phyloP scores from a whole-genome alignment of 2,329 filamentous ascomycete species.

The Nigrograna mackinnonii region DNA sequence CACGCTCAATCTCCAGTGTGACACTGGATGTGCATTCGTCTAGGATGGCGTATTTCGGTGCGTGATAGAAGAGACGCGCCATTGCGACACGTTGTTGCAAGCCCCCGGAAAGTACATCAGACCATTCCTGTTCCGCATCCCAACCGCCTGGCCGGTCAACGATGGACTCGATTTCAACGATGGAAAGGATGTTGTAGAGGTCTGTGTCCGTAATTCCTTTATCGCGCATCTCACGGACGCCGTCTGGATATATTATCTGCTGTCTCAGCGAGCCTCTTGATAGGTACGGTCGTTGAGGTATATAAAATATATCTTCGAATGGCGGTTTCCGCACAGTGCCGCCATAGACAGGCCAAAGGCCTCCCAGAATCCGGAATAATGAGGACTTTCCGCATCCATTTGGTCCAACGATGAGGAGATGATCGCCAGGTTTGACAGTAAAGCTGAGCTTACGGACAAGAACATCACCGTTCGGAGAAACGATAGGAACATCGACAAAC shows the following conservation, averaged over 20 bases:
- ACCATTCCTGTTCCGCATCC: conserved; percentile 96
- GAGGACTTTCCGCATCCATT: conserved; percentile 98
- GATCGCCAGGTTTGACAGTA: conserved; percentile 81
- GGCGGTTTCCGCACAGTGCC: conserved; percentile 90
- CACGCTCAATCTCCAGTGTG: conserved; percentile 90
- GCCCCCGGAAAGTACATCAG: conserved; percentile 88
- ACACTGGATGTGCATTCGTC: conserved; percentile 96
- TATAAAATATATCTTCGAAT: conserved; percentile 95
- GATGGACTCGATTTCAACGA: conserved; percentile 81
- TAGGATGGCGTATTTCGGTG: conserved; percentile 89
- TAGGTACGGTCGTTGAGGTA: conserved; percentile 93
- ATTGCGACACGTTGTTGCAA: conserved; percentile 96
- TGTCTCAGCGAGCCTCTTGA: conserved; percentile 90
- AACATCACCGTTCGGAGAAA: conserved; percentile 95
- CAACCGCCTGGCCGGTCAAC: conserved; percentile 80
- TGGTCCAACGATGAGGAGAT: conserved; percentile 91
- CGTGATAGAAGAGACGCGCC: conserved; percentile 93
- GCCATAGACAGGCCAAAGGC: conserved; percentile 96
- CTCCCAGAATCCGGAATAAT: conserved; percentile 93
- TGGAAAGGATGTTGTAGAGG: conserved; percentile 73
- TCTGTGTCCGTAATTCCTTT: conserved; percentile 83
- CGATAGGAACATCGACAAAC: conserved; percentile 89
- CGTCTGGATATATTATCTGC: conserved; percentile 96
- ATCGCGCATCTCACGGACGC: conserved; percentile 80
- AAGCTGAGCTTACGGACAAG: conserved; percentile 86